These are phyloP conservation scores for Didymosphaeria variabile DNA, from an alignment of 2,329 filamentous ascomycete genomes.

Conservation along the genomic window DNA sequence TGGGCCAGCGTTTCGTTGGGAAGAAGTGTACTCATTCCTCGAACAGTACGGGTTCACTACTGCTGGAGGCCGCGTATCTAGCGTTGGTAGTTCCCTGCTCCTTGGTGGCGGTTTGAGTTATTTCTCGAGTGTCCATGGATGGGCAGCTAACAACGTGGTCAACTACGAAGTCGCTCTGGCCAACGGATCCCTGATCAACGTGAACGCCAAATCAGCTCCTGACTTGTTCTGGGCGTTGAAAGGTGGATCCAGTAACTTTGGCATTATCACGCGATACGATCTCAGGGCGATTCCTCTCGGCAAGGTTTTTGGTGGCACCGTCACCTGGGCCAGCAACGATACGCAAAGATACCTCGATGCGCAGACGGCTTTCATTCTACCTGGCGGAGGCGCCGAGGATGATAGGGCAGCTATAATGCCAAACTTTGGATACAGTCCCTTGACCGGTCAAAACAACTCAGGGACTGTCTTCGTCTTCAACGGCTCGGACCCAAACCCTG, in stretches of 20 bases:
- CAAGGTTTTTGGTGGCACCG: neutral
- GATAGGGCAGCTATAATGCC: neutral
- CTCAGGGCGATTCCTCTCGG: neutral
- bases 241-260: neutral
- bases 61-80: neutral
- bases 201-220: neutral
- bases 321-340: neutral
- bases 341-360: neutral
- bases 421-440: neutral
- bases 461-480: slow-evolving; percentile 1
- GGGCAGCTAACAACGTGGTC: neutral
- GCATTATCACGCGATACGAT: neutral
- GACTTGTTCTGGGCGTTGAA: neutral
- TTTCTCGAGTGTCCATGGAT: neutral
- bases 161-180: neutral
- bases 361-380: neutral
- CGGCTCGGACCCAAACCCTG: neutral
- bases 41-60: neutral
- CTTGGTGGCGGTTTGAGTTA: neutral
- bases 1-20: neutral
- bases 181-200: neutral
- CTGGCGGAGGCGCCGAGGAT: neutral
- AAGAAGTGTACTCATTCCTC: neutral
- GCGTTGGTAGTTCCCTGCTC: neutral
- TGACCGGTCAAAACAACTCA: neutral